Conservation (phyloP, 257 asterid species). For the Solanum tarapatanum region DNA sequence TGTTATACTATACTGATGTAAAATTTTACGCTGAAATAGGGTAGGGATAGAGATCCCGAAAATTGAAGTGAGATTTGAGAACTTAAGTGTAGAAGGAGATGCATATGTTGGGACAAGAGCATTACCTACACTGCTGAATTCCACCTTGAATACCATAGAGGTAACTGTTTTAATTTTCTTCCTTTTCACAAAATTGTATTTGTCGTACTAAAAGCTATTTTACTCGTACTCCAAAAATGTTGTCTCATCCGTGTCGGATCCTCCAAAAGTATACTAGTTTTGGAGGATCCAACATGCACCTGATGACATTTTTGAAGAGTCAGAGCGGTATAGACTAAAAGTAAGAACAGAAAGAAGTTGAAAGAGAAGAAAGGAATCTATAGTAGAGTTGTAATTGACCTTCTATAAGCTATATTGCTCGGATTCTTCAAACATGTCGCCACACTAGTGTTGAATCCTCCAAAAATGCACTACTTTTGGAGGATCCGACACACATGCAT, state of each 20-base stretch:
- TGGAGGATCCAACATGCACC: neutral
- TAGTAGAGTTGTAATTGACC: neutral
- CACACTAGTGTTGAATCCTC: neutral
- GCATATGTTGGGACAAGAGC: slow-evolving; percentile 77
- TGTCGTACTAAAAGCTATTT: neutral
- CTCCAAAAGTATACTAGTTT: neutral
- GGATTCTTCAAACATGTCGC: neutral
- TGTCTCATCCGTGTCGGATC: neutral
- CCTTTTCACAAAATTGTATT: neutral
- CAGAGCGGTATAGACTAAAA: neutral
- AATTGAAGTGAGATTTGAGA: slow-evolving; percentile 70
- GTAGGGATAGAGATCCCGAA: slow-evolving; percentile 83
- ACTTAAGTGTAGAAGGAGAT: slow-evolving; percentile 66
- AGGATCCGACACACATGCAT: neutral
- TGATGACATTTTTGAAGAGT: neutral
- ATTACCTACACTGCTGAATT: slow-evolving; percentile 74
- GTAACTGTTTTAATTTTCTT: slow-evolving; percentile 13
- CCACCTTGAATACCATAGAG: slow-evolving; percentile 66
- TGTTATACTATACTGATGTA: neutral
- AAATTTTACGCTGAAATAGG: slow-evolving; percentile 15
- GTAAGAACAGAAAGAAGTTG: neutral
- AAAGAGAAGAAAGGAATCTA: neutral
- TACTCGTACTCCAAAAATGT: neutral
- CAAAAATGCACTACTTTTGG: neutral
- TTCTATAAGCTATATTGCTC: neutral